phyloP scores from a whole-genome alignment of 768 basidiomycete genomes.

The Russula vinacea region DNA sequence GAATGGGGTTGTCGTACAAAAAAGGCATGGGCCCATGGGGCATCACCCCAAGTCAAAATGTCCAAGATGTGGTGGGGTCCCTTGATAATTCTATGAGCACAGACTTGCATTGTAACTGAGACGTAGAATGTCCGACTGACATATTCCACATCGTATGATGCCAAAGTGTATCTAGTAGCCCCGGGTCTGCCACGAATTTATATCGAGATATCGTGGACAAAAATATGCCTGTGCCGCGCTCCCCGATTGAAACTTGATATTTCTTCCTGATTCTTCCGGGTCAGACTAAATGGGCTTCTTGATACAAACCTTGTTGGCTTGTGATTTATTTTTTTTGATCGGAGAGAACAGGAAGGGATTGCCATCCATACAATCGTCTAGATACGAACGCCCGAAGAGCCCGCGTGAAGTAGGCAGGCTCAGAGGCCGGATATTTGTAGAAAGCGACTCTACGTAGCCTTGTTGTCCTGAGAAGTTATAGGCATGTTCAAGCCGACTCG shows the following conservation, averaged over 20 bases:
- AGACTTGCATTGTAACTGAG: neutral
- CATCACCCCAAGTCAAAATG: too few relatives aligned
- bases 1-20: neutral
- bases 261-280: neutral
- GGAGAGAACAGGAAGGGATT: neutral
- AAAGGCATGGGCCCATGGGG: neutral
- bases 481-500: slow-evolving; percentile 89
- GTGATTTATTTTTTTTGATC: neutral
- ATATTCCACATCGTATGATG: neutral
- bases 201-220: neutral
- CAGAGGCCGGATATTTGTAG: neutral
- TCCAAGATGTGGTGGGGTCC: too few relatives aligned
- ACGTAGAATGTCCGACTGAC: neutral
- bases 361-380: neutral
- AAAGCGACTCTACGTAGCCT: slow-evolving; percentile 19
- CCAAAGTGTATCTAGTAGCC: neutral
- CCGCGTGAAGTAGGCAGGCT: neutral
- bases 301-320: neutral
- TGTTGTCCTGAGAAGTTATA: slow-evolving; percentile 38
- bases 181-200: slow-evolving; percentile 1
- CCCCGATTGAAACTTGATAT: neutral
- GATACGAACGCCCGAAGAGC: neutral
- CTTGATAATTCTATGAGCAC: neutral
- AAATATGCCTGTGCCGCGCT: neutral
- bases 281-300: neutral